These are phyloP conservation scores for Blastobotrys raffinosifermentans DNA, from an alignment of 1,139 yeast genomes.

Conservation along the genomic window DNA sequence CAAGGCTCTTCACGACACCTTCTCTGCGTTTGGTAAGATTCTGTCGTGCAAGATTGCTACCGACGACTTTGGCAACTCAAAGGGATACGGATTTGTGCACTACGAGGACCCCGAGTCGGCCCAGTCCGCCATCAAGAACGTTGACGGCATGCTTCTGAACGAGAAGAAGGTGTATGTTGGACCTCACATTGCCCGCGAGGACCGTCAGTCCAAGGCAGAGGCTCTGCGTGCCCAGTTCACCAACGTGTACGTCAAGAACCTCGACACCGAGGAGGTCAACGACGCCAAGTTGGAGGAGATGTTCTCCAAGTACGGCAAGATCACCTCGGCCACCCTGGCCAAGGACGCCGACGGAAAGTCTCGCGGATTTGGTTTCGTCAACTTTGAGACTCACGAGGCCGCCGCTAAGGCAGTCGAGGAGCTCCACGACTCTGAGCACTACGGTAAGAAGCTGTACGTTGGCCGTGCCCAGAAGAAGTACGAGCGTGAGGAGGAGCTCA, in stretches of 20 bases:
- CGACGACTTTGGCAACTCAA: constrained; percentile 86
- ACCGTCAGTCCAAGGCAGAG: constrained; percentile 92
- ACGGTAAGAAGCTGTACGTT: constrained; percentile 80
- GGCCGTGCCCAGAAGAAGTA: constrained; percentile 99
- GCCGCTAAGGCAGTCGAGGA: constrained; percentile 92
- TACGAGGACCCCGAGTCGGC: constrained; percentile 94
- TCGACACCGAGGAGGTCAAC: constrained; percentile 55
- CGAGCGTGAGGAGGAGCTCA: constrained; percentile 95
- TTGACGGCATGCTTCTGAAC: constrained; percentile 97
- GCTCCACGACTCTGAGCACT: constrained; percentile 77
- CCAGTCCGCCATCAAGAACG: constrained; percentile 90
- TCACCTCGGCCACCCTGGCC: constrained; percentile 82
- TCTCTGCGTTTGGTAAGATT: constrained; percentile 93
- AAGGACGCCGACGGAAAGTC: constrained; percentile 84
- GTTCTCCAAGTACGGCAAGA: constrained; percentile 68
- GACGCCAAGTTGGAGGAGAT: constrained; percentile 63
- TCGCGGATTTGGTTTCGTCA: constrained; percentile 94
- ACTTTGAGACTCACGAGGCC: constrained; percentile 78
- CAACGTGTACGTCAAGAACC: constrained; percentile 90
- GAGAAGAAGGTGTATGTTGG: constrained; percentile 96
- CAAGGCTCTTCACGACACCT: constrained; percentile 97
- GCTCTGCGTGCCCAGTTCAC: constrained; percentile 92
- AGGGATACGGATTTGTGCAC: constrained; percentile 97
- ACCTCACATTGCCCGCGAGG: constrained; percentile 87
- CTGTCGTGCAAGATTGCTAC: constrained; percentile 97